Percentiles rank a stretch among this genome's conserved stretches.
Conservation (phyloP, 2,329 filamentous ascomycete species). For the Monilinia fructigena region DNA sequence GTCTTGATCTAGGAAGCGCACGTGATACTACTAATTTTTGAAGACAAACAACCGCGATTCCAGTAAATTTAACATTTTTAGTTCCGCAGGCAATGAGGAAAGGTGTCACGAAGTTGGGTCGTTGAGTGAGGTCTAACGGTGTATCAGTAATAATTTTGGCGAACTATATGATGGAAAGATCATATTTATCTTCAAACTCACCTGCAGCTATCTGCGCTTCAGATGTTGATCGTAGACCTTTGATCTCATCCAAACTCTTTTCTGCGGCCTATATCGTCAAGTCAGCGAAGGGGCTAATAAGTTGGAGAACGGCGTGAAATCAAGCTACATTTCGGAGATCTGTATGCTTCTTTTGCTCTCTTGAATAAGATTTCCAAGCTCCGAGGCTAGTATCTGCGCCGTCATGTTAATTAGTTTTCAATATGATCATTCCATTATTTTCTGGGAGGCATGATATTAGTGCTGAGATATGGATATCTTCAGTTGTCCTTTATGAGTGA, state of each 20-base stretch:
- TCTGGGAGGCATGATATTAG: conserved; percentile 13
- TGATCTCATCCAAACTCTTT: conserved; percentile 88
- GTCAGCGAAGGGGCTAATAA: conserved; percentile 28
- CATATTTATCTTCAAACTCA: conserved; percentile 27
- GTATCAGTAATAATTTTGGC: conserved; percentile 20
- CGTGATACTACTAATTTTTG: conserved; percentile 82
- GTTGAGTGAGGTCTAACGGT: conserved; percentile 72
- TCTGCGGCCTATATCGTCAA: conserved; percentile 69
- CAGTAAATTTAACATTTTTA: conserved; percentile 85
- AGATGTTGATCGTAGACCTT: conserved; percentile 67
- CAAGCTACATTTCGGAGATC: conserved; percentile 74
- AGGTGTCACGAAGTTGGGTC: conserved; percentile 82
- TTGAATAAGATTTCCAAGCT: conserved; percentile 87
- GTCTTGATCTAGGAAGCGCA: conserved; percentile 72
- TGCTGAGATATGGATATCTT: background rate
- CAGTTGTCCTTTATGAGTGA: conserved; percentile 19
- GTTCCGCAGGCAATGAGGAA: conserved; percentile 92
- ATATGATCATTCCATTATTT: conserved; percentile 31
- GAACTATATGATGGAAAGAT: conserved; percentile 1
- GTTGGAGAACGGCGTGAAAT: conserved; percentile 12
- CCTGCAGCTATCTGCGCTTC: conserved; percentile 56
- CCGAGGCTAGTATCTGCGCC: conserved; percentile 81
- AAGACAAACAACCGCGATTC: conserved; percentile 82
- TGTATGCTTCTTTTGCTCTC: conserved; percentile 90
- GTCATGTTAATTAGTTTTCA: conserved; percentile 60